These are phyloP conservation scores for Pachysolen tannophilus DNA, from an alignment of 805 yeast genomes.

Conservation along the genomic window DNA sequence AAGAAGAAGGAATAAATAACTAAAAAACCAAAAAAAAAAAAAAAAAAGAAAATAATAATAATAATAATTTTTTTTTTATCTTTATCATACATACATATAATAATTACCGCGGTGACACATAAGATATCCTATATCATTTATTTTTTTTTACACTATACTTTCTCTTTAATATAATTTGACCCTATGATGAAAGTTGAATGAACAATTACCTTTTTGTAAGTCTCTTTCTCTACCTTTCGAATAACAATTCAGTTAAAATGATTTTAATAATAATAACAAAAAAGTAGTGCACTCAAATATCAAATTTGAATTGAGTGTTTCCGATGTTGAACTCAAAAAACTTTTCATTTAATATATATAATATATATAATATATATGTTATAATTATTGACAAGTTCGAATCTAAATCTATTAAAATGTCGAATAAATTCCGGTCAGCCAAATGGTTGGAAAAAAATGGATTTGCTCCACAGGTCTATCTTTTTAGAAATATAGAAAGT, in stretches of 20 bases:
- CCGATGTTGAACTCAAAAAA: too few species aligned
- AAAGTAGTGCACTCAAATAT: too few species aligned
- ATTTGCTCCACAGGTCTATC: slow-evolving; percentile 75
- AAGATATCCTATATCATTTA: background rate
- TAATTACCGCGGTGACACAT: background rate
- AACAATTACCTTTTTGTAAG: too few species aligned
- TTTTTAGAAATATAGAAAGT: slow-evolving; percentile 77
- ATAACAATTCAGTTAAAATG: background rate
- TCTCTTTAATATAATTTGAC: too few species aligned
- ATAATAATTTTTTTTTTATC: too few species aligned
- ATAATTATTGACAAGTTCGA: background rate
- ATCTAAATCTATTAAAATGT: slow-evolving; percentile 16
- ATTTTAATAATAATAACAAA: background rate
- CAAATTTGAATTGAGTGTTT: too few species aligned
- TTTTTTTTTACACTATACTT: too few species aligned
- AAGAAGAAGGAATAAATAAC: slow-evolving; percentile 2
- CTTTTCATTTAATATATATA: background rate
- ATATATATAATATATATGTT: background rate
- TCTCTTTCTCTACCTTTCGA: background rate
- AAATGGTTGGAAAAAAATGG: slow-evolving; percentile 50
- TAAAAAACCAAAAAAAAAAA: too few species aligned
- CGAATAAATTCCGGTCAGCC: slow-evolving; percentile 41
- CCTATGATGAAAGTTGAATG: too few species aligned
- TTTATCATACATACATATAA: background rate
- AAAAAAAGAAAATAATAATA: too few species aligned